Evolutionary conservation across 108 stramenopile genomes (phyloP).

Genomic region (Mediolabrus comicus): DNA sequence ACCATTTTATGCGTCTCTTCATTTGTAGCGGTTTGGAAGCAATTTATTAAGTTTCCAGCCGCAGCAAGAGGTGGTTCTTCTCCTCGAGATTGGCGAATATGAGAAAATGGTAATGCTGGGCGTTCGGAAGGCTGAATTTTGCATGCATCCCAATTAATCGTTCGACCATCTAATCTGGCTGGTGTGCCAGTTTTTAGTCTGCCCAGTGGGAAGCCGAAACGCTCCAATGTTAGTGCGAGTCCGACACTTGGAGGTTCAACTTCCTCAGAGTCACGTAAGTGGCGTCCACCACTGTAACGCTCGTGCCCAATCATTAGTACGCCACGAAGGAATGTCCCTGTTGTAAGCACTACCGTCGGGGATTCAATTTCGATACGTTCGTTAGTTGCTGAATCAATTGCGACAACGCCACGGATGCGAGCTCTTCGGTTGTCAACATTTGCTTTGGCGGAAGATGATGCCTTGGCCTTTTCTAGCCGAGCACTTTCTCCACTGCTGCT

Average conservation of each 20-base stretch:
- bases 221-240: constrained; percentile 86
- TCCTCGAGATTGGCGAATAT: constrained; percentile 76
- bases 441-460: constrained; percentile 33
- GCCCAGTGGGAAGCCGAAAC: constrained; percentile 86
- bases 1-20: constrained; percentile 91
- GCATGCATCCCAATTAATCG: constrained; percentile 91
- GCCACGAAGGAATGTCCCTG: constrained; percentile 97
- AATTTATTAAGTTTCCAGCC: constrained; percentile 60
- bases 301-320: constrained; percentile 83
- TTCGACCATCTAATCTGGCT: constrained; percentile 88
- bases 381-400: constrained; percentile 60
- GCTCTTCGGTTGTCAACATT: constrained; percentile 47
- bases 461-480: constrained; percentile 33
- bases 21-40: constrained; percentile 85
- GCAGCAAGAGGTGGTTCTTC: constrained; percentile 73
- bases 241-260: constrained; percentile 95
- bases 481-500: constrained; percentile 11
- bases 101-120: constrained; percentile 83
- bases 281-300: constrained; percentile 90
- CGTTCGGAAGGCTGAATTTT: constrained; percentile 86
- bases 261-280: constrained; percentile 88
- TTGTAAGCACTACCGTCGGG: constrained; percentile 90
- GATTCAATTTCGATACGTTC: constrained; percentile 59
- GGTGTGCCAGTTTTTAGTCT: constrained; percentile 98
- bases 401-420: constrained; percentile 76